Percentiles rank a stretch among this genome's conserved stretches.
Conservation (phyloP, 345 rosid species). For the Streptanthus diversifolius region DNA sequence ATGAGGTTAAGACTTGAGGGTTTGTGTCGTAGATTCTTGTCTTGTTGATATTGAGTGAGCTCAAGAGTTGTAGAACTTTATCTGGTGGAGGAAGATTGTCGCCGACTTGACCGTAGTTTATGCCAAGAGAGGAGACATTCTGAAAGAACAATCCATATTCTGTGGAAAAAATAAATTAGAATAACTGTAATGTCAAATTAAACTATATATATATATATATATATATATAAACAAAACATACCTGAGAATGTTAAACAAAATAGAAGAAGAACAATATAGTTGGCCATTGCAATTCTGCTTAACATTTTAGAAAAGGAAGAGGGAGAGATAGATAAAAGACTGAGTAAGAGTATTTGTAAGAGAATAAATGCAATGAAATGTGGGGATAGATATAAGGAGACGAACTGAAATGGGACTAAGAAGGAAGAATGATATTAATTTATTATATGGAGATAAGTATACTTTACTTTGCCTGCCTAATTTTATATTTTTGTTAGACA, state of each 20-base stretch:
- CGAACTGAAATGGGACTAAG: slow-evolving; percentile 17
- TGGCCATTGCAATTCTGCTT: slow-evolving; percentile 29
- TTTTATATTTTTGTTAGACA: neutral
- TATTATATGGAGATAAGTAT: slow-evolving; percentile 33
- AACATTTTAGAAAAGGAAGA: slow-evolving; percentile 33
- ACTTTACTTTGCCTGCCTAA: slow-evolving; percentile 56
- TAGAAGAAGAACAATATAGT: slow-evolving; percentile 37
- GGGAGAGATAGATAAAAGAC: neutral
- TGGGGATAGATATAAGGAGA: slow-evolving; percentile 28
- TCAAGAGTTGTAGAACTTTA: slow-evolving; percentile 60
- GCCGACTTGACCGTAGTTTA: slow-evolving; percentile 90
- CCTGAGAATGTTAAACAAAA: slow-evolving; percentile 45
- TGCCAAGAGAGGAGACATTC: slow-evolving; percentile 63
- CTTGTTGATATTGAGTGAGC: slow-evolving; percentile 58
- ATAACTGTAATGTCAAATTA: neutral
- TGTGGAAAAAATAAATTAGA: slow-evolving; percentile 16
- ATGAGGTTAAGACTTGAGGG: slow-evolving; percentile 67
- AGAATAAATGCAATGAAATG: slow-evolving; percentile 21
- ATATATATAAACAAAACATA: slow-evolving; percentile 10
- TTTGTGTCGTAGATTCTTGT: slow-evolving; percentile 86
- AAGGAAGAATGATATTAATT: slow-evolving; percentile 9
- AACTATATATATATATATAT: neutral
- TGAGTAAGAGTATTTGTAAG: slow-evolving; percentile 19
- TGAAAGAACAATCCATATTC: slow-evolving; percentile 41
- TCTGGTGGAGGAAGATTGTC: slow-evolving; percentile 74